These are phyloP conservation scores for Trichopus zeylanicus DNA, from an alignment of 116 monocot species.

Conservation along the genomic window DNA sequence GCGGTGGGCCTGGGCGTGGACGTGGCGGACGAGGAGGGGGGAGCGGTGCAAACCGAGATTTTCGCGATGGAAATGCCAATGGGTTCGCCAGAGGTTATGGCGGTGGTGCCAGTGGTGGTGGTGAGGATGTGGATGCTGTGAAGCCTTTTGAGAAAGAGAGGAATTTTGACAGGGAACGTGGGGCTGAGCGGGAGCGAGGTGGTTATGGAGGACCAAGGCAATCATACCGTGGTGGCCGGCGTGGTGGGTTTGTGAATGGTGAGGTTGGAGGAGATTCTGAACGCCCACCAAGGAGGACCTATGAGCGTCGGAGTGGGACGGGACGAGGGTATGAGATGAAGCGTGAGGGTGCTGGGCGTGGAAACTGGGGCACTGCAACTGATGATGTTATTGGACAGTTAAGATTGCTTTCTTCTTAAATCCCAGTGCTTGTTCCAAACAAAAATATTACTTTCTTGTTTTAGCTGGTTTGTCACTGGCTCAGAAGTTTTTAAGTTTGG, in stretches of 20 bases:
- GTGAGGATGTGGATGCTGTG: conserved; percentile 19
- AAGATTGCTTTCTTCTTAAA: conserved; percentile 6
- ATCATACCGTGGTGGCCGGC: conserved; percentile 34
- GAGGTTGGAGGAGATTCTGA: conserved; percentile 30
- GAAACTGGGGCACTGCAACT: conserved; percentile 76
- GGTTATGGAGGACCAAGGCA: conserved; percentile 19
- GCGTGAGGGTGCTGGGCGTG: conserved; percentile 82
- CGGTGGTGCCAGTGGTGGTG: conserved; percentile 15
- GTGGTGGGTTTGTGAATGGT: conserved; percentile 44
- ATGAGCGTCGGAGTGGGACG: conserved; percentile 85
- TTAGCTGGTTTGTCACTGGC: background rate
- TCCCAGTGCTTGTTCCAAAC: background rate
- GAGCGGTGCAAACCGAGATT: conserved; percentile 15
- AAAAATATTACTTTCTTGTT: background rate
- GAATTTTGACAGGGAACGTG: background rate
- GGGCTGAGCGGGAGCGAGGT: conserved; percentile 3
- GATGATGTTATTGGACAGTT: conserved; percentile 59
- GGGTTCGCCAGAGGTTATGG: conserved; percentile 16
- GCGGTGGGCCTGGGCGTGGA: conserved; percentile 28
- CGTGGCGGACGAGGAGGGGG: conserved; percentile 23
- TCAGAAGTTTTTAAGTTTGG: too few species aligned
- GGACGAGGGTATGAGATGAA: conserved; percentile 82
- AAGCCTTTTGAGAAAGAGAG: conserved; percentile 4
- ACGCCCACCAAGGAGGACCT: conserved; percentile 35
- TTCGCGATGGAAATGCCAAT: conserved; percentile 12